Percentiles rank a stretch among this genome's conserved stretches.
phyloP scores from a whole-genome alignment of 164 flowering plant genomes.

The Buxus sempervirens region DNA sequence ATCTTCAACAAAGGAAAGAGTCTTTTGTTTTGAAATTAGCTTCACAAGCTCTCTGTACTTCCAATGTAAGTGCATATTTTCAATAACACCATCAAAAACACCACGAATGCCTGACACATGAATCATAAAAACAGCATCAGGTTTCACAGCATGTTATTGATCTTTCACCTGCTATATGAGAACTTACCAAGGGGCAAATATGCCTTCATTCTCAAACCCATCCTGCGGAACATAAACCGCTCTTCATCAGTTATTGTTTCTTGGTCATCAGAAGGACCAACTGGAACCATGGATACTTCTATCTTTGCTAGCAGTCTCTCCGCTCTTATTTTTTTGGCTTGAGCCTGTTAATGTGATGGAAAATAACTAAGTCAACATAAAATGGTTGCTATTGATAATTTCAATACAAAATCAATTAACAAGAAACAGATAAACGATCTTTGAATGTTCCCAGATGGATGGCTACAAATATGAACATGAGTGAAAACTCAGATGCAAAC shows the following conservation, averaged over 20 bases:
- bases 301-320: conserved; percentile 72
- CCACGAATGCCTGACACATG: conserved; percentile 80
- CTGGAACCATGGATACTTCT: conserved; percentile 81
- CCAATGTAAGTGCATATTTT: conserved; percentile 99
- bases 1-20: conserved; percentile 86
- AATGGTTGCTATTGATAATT: neutral
- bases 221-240: conserved; percentile 78
- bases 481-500: neutral
- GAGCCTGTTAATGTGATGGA: conserved; percentile 55
- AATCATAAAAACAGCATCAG: neutral
- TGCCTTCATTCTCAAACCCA: conserved; percentile 93
- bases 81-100: conserved; percentile 96
- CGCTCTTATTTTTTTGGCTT: conserved; percentile 80
- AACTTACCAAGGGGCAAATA: conserved; percentile 86
- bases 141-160: neutral
- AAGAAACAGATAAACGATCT: too few species aligned
- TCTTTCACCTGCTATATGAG: neutral
- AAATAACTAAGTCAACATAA: conserved; percentile 7
- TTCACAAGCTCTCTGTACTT: conserved; percentile 96
- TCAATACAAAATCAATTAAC: too few species aligned
- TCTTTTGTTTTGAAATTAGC: conserved; percentile 82
- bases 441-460: too few species aligned
- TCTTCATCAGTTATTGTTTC: conserved; percentile 96
- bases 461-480: neutral
- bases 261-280: conserved; percentile 79